A percentile compares a stretch with the other conserved stretches of the same genome.
Evolutionary conservation across 768 basidiomycete species (phyloP).

Genomic region (Phlegmacium glaucopus): DNA sequence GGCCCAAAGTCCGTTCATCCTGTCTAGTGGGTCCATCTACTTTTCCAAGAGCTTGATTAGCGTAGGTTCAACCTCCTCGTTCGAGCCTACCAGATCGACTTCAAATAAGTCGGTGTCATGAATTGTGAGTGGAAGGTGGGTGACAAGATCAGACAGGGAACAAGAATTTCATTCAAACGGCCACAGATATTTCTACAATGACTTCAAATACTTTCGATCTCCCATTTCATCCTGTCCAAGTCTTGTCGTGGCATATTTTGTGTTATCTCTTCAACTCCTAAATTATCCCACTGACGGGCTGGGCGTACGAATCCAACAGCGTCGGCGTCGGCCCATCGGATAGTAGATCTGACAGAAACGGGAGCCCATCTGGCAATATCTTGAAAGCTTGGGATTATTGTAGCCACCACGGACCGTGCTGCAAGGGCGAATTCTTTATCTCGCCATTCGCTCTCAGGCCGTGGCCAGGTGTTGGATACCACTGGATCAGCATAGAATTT

Average conservation of each 20-base stretch:
- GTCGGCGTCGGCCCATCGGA: not conserved
- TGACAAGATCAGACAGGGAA: too few relatives aligned
- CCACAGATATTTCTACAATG: too few relatives aligned
- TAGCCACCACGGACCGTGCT: not conserved
- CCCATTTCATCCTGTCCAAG: slow-evolving; percentile 2
- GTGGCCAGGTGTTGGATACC: slow-evolving; percentile 1
- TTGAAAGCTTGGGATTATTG: not conserved
- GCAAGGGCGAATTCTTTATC: slow-evolving; percentile 3
- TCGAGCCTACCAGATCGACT: too few relatives aligned
- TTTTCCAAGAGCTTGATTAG: too few relatives aligned
- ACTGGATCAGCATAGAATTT: not conserved
- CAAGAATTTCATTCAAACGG: too few relatives aligned
- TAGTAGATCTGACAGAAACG: too few relatives aligned
- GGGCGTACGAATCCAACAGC: not conserved
- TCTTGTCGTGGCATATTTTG: not conserved
- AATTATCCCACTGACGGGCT: not conserved
- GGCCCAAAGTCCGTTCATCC: too few relatives aligned
- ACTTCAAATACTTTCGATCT: not conserved
- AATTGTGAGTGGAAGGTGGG: too few relatives aligned
- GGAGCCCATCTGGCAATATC: slow-evolving; percentile 2
- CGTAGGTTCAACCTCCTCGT: too few relatives aligned
- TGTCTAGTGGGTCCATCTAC: too few relatives aligned
- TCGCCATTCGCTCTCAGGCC: slow-evolving; percentile 1
- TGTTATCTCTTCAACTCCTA: slow-evolving; percentile 3
- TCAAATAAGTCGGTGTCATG: too few relatives aligned